Percentiles rank a stretch among this genome's conserved stretches.
phyloP scores from a whole-genome alignment of 768 basidiomycete species.

The Hortiboletus campestris region DNA sequence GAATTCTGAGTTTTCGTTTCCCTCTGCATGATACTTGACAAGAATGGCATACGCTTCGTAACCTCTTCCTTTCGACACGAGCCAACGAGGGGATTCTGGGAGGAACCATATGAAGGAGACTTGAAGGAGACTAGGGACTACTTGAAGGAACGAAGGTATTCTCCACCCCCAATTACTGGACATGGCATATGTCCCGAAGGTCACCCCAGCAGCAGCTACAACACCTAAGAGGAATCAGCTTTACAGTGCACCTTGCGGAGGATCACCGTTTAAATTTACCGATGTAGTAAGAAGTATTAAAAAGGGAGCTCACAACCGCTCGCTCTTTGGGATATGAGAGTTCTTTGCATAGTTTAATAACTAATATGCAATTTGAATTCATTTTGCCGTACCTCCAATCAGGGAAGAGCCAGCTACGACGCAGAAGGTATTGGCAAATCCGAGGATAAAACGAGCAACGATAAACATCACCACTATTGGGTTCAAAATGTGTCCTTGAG shows the following conservation, averaged over 20 bases:
- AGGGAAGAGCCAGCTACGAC: constrained; percentile 21
- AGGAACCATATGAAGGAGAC: constrained; percentile 55
- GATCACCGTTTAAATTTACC: neutral
- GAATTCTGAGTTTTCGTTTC: constrained; percentile 49
- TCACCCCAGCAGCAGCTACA: constrained; percentile 45
- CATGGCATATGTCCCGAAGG: constrained; percentile 65
- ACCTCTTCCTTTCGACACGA: constrained; percentile 54
- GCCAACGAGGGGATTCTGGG: constrained; percentile 66
- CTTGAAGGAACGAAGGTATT: constrained; percentile 49
- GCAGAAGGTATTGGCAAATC: constrained; percentile 10
- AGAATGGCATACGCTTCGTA: constrained; percentile 48
- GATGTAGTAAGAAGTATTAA: neutral
- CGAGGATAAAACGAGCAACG: constrained; percentile 17
- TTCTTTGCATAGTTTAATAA: neutral
- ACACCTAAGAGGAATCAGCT: neutral
- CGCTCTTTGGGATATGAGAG: constrained; percentile 21
- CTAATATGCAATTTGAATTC: neutral
- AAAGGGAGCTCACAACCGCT: neutral
- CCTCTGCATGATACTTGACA: constrained; percentile 59
- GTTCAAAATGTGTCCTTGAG: neutral
- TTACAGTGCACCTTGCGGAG: neutral
- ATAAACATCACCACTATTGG: constrained; percentile 7
- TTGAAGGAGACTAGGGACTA: constrained; percentile 36
- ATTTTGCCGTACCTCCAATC: neutral
- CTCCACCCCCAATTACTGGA: constrained; percentile 61